Percentiles rank a stretch among this genome's conserved stretches.
phyloP scores from a whole-genome alignment of 176 grass and related monocot genomes.

The Paspalum vaginatum region DNA sequence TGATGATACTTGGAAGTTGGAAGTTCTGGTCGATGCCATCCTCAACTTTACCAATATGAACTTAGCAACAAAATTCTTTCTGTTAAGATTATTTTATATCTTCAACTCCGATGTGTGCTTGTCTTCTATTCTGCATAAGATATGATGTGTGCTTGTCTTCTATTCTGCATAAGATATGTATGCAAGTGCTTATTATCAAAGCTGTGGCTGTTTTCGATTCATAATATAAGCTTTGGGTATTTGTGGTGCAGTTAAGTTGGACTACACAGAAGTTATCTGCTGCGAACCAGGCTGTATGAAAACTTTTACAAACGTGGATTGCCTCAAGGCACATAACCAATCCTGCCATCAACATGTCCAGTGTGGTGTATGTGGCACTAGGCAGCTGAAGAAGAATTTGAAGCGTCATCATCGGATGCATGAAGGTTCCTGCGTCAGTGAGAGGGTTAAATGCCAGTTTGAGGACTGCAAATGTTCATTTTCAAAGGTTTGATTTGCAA shows the following conservation, averaged over 20 bases:
- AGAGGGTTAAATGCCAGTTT: slow-evolving; percentile 61
- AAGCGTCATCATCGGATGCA: slow-evolving; percentile 71
- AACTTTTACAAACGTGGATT: slow-evolving; percentile 57
- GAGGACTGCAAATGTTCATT: slow-evolving; percentile 70
- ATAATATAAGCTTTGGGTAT: slow-evolving; percentile 14
- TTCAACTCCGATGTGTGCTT: neutral
- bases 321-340: slow-evolving; percentile 61
- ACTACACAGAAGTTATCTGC: slow-evolving; percentile 69
- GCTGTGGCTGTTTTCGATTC: neutral
- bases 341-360: slow-evolving; percentile 61
- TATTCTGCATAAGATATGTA: neutral
- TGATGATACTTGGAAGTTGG: neutral
- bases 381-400: slow-evolving; percentile 82
- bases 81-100: neutral
- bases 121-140: slow-evolving; percentile 13
- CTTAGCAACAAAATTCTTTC: neutral
- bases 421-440: slow-evolving; percentile 43
- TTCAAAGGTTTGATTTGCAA: slow-evolving; percentile 58
- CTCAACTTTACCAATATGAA: neutral
- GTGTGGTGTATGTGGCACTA: slow-evolving; percentile 65
- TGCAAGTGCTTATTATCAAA: slow-evolving; percentile 4
- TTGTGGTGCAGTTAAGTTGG: slow-evolving; percentile 60
- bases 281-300: slow-evolving; percentile 70
- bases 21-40: neutral
- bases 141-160: neutral